phyloP scores from a whole-genome alignment of 768 basidiomycete species.

The Hygrocybe punicea region DNA sequence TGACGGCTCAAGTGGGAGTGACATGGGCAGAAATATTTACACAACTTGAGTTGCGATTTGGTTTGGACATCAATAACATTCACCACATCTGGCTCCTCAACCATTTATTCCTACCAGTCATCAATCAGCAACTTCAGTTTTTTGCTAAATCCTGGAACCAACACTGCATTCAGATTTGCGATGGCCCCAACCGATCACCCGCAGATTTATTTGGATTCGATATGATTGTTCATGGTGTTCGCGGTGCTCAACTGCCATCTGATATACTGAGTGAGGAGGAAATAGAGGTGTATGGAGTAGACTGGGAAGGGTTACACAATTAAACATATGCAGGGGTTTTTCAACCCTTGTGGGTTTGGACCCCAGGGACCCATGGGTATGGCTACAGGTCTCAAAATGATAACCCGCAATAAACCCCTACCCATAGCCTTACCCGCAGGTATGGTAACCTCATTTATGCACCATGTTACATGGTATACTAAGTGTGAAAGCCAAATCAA shows the following conservation, averaged over 20 bases:
- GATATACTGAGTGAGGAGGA: neutral
- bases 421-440: no score
- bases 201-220: slow-evolving; percentile 34
- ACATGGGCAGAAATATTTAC: slow-evolving; percentile 35
- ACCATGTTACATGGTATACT: no score
- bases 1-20: slow-evolving; percentile 27
- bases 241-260: slow-evolving; percentile 5
- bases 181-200: slow-evolving; percentile 23
- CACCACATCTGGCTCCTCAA: slow-evolving; percentile 40
- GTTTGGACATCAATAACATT: slow-evolving; percentile 26
- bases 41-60: slow-evolving; percentile 27
- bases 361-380: no score
- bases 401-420: no score
- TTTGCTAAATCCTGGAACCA: slow-evolving; percentile 36
- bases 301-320: slow-evolving; percentile 9
- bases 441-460: no score
- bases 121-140: slow-evolving; percentile 27
- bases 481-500: no score
- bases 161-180: slow-evolving; percentile 27
- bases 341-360: no score
- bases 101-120: slow-evolving; percentile 30
- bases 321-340: no score
- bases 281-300: slow-evolving; percentile 7
- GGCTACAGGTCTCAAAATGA: no score
- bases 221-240: slow-evolving; percentile 26